Evolutionary conservation across 352 stramenopile genomes (phyloP), one percentile per base, ranked within the genome.

Genomic region (Thalassiosira sp.): DNA sequence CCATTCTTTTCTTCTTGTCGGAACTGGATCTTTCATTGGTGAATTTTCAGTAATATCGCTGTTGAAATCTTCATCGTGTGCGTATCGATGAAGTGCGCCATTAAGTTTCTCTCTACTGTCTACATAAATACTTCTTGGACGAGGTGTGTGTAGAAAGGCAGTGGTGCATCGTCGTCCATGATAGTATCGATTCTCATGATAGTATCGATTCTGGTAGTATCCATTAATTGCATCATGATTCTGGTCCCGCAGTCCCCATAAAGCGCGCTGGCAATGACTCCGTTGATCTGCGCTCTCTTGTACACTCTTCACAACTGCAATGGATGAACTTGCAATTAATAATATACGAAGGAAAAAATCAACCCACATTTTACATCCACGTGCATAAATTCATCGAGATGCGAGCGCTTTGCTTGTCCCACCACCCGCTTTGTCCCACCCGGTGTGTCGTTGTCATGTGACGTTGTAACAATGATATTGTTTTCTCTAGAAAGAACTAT

Each of bases 1-100:
- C 60, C 60, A 69, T 59, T 69, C 45, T 37, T 37, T 45, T 37
- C 18, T 69, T 59, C 10, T 59, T 5, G 5, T 5, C 3, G 8
- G 16, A 49, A 15, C 8, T 35, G 5, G 6, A 54, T n/a, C 15
- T 25, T 35, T 35, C 18, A 18, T 6, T 20, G 33, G 5, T 64
- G 35, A 5, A 22, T 46, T 8, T 2, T 33, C 8, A 13, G 48
- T 35, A 35, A 25, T 11, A 11, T 62, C 18, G 6, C 0, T 28
- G 24, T 62, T 45, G 5, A 20, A 3, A 31, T 42, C 33, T 28
- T 61, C 5, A 46, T 59, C 13, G 25, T 62, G 10, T 20, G 7
- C 25, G 43, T 27, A 51, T 27, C 16, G 40, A 18, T 2, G 2
- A 24, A 51, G 15, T 51, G 43, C 18, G 11, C 25, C 43, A 27